Evolutionary conservation across 495 filamentous ascomycete genomes (phyloP), one percentile per base, ranked within the genome.

Genomic region (Neurospora sp.): DNA sequence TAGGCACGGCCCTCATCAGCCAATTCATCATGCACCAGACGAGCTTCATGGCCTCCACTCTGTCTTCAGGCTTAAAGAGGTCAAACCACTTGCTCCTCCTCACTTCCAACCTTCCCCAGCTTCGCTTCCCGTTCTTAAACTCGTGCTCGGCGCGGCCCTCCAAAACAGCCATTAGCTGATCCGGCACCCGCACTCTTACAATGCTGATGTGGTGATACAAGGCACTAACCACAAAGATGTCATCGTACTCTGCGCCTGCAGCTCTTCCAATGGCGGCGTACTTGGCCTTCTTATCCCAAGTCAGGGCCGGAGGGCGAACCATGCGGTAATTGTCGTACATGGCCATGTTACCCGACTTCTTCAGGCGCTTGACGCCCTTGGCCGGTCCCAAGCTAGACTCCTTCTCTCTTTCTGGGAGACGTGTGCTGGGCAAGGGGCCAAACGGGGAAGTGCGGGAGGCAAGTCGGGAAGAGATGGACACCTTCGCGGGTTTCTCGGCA

Each of bases 171-270:
- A 95, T 81, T 73, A 96, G 89, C 19, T 83, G 81, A 24, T 83
- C 82, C 72, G 94, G 93, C 69, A 97, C 88, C 37, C 91, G 88
- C 36, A 94, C 86, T 71, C 92, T 87, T 59, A 96, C 76, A 69
- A 97, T 88, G 71, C 88, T 88, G 45, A 97, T 81, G 74, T 97
- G 94, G 79, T 96, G 93, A 80, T 94, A 93, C 70, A 97, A 83
- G 4, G 90, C 88, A 69, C 91, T 94, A 69, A 97, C 77, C 77
- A 97, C 88, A 82, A 93, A 97, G 45, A 97, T 87, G 86, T 97
- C 85, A 75, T 88, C 85, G 75, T 83, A 86, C 34, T 76, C 80
- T 4, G 71, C 77, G 11, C 82, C 82, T 9, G 45, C 66, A 4
- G 82, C 81, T 81, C 88, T 90, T 5, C 94, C 94, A 78, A 97